phyloP scores from a whole-genome alignment of 768 basidiomycete genomes.

The Inosperma sp. region DNA sequence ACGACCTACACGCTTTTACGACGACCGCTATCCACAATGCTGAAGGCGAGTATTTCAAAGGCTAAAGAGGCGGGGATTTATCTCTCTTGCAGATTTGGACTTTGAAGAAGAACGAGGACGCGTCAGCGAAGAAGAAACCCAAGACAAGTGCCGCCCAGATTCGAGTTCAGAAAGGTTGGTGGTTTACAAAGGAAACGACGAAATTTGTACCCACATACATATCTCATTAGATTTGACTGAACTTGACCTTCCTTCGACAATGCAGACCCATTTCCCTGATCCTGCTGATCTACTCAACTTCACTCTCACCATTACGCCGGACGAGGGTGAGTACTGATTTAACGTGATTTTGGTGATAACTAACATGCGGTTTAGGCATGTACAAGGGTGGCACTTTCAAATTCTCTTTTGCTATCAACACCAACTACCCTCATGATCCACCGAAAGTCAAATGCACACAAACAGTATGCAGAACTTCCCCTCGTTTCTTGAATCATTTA shows the following conservation, averaged over 20 bases:
- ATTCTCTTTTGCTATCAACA: constrained; percentile 95
- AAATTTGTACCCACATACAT: background rate
- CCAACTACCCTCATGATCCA: constrained; percentile 98
- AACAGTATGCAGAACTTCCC: constrained; percentile 51
- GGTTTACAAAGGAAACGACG: background rate
- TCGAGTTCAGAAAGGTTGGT: constrained; percentile 95
- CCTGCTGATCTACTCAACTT: constrained; percentile 95
- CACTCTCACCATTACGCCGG: constrained; percentile 89
- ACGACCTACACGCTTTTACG: constrained; percentile 26
- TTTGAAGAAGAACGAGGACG: constrained; percentile 99
- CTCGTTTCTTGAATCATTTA: constrained; percentile 9
- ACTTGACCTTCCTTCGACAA: constrained; percentile 90
- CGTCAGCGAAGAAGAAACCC: constrained; percentile 95
- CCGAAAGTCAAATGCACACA: constrained; percentile 98
- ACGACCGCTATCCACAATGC: constrained; percentile 36
- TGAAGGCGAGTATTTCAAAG: constrained; percentile 34
- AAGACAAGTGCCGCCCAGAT: constrained; percentile 98
- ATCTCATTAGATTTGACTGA: constrained; percentile 79
- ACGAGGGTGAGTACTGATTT: constrained; percentile 66
- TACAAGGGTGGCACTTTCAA: constrained; percentile 93
- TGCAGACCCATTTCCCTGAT: constrained; percentile 94
- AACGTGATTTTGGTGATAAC: background rate
- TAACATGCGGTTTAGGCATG: constrained; percentile 61
- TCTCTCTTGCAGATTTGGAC: constrained; percentile 77
- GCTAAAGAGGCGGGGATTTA: background rate